A percentile compares a stretch with the other conserved stretches of the same genome.
Evolutionary conservation across 495 filamentous ascomycete species (phyloP).

Genomic region (Penicillium roqueforti): DNA sequence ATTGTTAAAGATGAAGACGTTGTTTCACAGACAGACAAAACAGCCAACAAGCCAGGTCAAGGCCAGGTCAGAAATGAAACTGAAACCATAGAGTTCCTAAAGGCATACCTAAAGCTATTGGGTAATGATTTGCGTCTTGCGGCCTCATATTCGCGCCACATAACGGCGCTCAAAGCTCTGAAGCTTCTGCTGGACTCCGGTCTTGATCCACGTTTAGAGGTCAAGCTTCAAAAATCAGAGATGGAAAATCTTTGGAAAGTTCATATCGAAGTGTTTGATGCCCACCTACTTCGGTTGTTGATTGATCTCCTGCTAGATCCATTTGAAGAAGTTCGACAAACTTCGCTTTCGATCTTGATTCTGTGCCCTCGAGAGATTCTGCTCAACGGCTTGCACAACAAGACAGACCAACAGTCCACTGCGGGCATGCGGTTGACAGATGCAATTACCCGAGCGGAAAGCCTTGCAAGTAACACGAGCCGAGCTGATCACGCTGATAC

Average conservation of each 20-base stretch:
- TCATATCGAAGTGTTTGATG: constrained; percentile 53
- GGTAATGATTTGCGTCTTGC: constrained; percentile 65
- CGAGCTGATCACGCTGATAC: constrained; percentile 86
- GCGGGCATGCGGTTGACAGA: constrained; percentile 22
- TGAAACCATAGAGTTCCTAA: constrained; percentile 57
- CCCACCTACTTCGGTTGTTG: constrained; percentile 47
- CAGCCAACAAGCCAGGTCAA: constrained; percentile 5
- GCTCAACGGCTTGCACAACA: constrained; percentile 9
- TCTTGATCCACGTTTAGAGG: constrained; percentile 33
- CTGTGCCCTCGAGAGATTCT: constrained; percentile 35
- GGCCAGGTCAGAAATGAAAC: constrained; percentile 25
- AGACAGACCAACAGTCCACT: neutral
- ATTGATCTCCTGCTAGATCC: constrained; percentile 79
- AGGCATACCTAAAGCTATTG: constrained; percentile 70
- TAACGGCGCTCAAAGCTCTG: constrained; percentile 69
- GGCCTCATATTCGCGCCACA: constrained; percentile 80
- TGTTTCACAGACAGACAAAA: constrained; percentile 5
- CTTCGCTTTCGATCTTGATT: constrained; percentile 56
- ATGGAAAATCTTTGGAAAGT: constrained; percentile 43
- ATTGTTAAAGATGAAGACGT: constrained; percentile 23
- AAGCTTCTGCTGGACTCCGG: constrained; percentile 56
- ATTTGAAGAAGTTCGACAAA: constrained; percentile 83
- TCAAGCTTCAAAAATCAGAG: constrained; percentile 26
- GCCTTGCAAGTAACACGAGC: constrained; percentile 63
- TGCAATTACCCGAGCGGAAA: constrained; percentile 36